Evolutionary conservation across 345 rosid genomes (phyloP), one percentile per base, ranked within the genome.

Genomic region (Capsella bursapastoris): DNA sequence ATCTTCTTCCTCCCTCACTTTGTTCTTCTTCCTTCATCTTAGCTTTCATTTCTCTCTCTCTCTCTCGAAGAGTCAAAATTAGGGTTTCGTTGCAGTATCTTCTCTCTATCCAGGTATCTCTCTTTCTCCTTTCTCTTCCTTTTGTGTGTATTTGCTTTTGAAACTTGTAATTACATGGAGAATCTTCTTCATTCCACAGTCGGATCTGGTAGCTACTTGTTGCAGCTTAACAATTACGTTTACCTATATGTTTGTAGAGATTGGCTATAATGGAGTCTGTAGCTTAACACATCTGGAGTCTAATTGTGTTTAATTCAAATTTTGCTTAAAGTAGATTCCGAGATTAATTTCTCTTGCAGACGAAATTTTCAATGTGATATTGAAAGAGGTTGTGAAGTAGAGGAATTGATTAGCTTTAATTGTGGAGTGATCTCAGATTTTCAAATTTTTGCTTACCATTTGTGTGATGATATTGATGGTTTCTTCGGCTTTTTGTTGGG

Each of bases 401-500:
- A 41, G 66, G 61, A 77, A 77, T 64, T 57, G 67, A 48, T 47
- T 70, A 47, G 69, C 73, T 43, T 34, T 41, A 44, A 29, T 29
- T 40, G 43, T 65, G 68, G 67, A 77, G 45, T 64, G 58, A 69
- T 49, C 62, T 44, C 49, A 73, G 64, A 63, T 72, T 37, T 53
- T 16, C 77, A 32, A 0, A 2, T 34, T 43, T 7, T 64, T 40
- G 31, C n/a, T 38, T 70, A 34, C 27, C 37, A 7, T 68, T 57
- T 32, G 52, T 22, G 25, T 61, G 69, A 67, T 51, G 73, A 60
- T 62, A 58, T 70, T 80, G 76, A 75, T 72, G 55, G 56, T n/a
- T 41, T 72, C 56, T 78, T 74, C 59, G 79, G 63, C 62, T 78
- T 68, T 78, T 68, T 78, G 13, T 53, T 66, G 71, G 81, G 77